These are phyloP conservation scores for Suillus tomentosus DNA, from an alignment of 768 basidiomycete genomes.

Conservation along the genomic window DNA sequence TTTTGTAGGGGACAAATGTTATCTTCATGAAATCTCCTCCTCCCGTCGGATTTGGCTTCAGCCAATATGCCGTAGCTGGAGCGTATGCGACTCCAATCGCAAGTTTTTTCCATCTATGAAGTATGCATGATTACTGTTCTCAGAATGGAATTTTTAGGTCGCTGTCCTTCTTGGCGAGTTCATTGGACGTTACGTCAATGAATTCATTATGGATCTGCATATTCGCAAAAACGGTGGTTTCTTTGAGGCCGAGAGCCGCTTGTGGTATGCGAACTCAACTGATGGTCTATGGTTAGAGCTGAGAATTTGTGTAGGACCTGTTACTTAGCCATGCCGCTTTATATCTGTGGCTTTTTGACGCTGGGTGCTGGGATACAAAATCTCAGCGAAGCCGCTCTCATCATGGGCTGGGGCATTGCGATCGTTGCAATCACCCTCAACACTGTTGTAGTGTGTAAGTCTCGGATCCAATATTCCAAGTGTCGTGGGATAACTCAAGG, in stretches of 20 bases:
- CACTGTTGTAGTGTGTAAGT: conserved; percentile 43
- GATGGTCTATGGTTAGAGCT: neutral
- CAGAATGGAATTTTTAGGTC: conserved; percentile 31
- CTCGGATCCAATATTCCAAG: neutral
- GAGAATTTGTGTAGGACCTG: conserved; percentile 29
- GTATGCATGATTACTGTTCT: neutral
- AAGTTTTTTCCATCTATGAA: conserved; percentile 10
- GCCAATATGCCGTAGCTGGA: conserved; percentile 41
- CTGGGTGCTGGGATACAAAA: conserved; percentile 43
- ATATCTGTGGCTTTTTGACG: conserved; percentile 42
- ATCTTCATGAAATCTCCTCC: conserved; percentile 51
- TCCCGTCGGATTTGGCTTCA: conserved; percentile 51
- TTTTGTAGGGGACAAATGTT: conserved; percentile 49
- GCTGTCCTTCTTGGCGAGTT: conserved; percentile 54
- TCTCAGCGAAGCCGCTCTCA: conserved; percentile 28
- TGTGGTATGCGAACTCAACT: conserved; percentile 34
- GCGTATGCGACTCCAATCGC: conserved; percentile 48
- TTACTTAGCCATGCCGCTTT: conserved; percentile 44
- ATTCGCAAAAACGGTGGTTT: conserved; percentile 51
- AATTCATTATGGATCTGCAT: conserved; percentile 46
- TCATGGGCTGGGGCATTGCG: conserved; percentile 49
- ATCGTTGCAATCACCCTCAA: conserved; percentile 38
- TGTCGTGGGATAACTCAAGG: neutral
- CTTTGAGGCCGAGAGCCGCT: conserved; percentile 52
- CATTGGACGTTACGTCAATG: conserved; percentile 51